Percentiles rank a stretch among this genome's conserved stretches.
phyloP scores from a whole-genome alignment of 768 basidiomycete species.

The Pleurotus djamor region DNA sequence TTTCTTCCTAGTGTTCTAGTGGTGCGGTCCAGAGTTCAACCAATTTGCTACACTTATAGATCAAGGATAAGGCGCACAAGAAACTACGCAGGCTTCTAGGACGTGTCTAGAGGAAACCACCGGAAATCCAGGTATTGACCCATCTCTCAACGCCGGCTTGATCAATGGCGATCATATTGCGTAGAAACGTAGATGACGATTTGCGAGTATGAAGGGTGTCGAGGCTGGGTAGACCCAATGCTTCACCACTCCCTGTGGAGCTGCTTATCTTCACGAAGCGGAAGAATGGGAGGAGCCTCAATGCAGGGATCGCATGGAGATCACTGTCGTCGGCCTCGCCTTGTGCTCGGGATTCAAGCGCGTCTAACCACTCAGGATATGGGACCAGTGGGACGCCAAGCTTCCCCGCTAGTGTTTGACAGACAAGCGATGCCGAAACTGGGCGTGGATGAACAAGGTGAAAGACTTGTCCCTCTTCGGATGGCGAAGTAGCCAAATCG shows the following conservation, averaged over 20 bases:
- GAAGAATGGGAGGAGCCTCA: conserved; percentile 2
- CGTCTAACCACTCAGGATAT: conserved; percentile 10
- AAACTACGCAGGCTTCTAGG: too few relatives aligned
- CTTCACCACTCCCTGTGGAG: background rate
- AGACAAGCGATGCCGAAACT: conserved; percentile 9
- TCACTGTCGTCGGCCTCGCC: background rate
- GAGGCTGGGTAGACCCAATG: background rate
- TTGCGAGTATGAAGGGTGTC: background rate
- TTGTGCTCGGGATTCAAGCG: background rate
- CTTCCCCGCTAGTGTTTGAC: conserved; percentile 8
- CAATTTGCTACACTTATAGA: too few relatives aligned
- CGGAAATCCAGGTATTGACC: background rate
- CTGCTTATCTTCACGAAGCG: background rate
- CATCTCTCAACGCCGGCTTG: background rate
- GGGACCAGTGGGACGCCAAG: conserved; percentile 14
- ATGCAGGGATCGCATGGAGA: conserved; percentile 1
- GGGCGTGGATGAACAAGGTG: conserved; percentile 18
- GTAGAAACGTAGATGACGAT: background rate
- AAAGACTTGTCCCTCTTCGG: conserved; percentile 4
- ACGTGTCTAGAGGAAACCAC: background rate
- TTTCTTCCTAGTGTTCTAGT: too few relatives aligned
- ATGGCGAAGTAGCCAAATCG: conserved; percentile 13
- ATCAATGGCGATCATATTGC: background rate
- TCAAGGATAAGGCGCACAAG: too few relatives aligned
- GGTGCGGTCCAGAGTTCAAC: too few relatives aligned